phyloP scores from a whole-genome alignment of 2,329 filamentous ascomycete genomes.

The Penicillium sp. region DNA sequence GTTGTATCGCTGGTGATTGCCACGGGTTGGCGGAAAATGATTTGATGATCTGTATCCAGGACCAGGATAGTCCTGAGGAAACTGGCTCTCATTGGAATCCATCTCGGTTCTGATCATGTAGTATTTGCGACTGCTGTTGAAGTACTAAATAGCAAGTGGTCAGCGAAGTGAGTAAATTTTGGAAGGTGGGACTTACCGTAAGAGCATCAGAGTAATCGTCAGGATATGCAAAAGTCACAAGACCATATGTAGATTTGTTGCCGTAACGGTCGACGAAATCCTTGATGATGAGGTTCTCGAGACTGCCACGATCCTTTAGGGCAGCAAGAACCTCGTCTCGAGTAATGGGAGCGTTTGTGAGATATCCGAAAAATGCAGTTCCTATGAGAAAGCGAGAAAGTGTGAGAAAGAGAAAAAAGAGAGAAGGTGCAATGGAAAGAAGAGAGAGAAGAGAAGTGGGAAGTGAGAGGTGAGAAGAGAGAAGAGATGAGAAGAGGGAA shows the following conservation, averaged over 20 bases:
- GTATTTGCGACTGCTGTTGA: slow-evolving; percentile 16
- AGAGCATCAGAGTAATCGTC: slow-evolving; percentile 9
- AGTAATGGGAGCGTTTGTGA: background rate
- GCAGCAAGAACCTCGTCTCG: slow-evolving; percentile 27
- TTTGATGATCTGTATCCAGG: background rate
- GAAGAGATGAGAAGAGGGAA: background rate
- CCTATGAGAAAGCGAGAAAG: background rate
- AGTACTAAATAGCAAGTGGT: slow-evolving; percentile 10
- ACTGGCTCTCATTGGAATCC: slow-evolving; percentile 8
- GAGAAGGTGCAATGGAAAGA: background rate
- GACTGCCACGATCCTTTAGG: background rate
- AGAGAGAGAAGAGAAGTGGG: background rate
- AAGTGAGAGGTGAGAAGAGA: background rate
- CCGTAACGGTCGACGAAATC: background rate
- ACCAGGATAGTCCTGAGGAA: background rate
- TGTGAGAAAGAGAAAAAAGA: background rate
- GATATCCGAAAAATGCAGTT: slow-evolving; percentile 1
- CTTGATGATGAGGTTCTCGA: background rate
- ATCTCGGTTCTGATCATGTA: slow-evolving; percentile 20
- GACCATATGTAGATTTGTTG: background rate
- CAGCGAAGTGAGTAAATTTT: background rate
- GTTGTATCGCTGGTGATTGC: slow-evolving; percentile 3
- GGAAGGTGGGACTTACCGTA: slow-evolving; percentile 14
- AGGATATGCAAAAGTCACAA: slow-evolving; percentile 7
- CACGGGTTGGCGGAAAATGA: background rate